A percentile compares a stretch with the other conserved stretches of the same genome.
Evolutionary conservation across 345 rosid genomes (phyloP).

Genomic region (Camelina laxa): DNA sequence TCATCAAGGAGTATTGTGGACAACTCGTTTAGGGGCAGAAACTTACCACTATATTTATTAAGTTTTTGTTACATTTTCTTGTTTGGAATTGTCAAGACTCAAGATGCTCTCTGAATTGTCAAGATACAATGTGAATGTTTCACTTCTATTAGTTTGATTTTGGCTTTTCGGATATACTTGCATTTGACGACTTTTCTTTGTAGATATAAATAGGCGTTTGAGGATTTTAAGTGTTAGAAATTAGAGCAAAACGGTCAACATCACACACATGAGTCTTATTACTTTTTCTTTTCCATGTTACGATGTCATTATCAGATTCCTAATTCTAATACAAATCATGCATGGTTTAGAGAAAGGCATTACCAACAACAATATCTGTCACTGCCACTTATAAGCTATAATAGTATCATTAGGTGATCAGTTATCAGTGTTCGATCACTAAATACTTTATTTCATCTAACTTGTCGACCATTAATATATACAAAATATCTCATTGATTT

Average conservation of each 20-base stretch:
- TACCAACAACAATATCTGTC: constrained; percentile 9
- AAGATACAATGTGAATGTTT: background rate
- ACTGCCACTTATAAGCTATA: constrained; percentile 20
- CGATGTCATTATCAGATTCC: constrained; percentile 32
- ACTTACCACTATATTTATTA: background rate
- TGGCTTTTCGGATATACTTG: background rate
- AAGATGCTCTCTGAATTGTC: no score
- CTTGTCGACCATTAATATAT: constrained; percentile 19
- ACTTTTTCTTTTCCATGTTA: background rate
- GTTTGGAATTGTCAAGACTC: background rate
- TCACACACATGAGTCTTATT: constrained; percentile 11
- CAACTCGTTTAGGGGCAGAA: background rate
- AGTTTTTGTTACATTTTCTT: background rate
- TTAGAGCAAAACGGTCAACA: constrained; percentile 24
- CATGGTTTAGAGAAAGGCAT: constrained; percentile 11
- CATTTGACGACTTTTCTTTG: no score
- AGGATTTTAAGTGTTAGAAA: background rate
- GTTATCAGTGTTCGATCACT: constrained; percentile 33
- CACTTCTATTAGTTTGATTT: background rate
- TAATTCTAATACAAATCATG: constrained; percentile 21
- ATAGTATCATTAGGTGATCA: constrained; percentile 37
- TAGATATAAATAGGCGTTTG: no score
- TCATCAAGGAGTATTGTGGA: background rate
- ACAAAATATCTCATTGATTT: constrained; percentile 9
- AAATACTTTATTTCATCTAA: background rate